Conservation (phyloP, 495 filamentous ascomycete genomes). For the Astrothelium macrocarpum region DNA sequence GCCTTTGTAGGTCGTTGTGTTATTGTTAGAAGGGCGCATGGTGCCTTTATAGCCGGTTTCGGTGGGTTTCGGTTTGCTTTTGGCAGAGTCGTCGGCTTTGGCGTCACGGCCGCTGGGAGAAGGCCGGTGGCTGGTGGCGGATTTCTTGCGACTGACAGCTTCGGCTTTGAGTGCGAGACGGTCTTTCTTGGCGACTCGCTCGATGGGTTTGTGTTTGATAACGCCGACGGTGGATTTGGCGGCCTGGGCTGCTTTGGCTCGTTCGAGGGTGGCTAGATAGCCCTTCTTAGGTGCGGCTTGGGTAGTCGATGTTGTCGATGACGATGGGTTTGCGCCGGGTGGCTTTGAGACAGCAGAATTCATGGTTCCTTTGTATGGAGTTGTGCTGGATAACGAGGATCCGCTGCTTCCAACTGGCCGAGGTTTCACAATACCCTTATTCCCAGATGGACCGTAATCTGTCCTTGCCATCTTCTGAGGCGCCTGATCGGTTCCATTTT, state of each 20-base stretch:
- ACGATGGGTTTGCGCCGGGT: conserved; percentile 20
- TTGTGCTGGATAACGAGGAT: conserved; percentile 29
- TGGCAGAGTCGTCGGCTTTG: background rate
- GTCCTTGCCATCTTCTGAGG: background rate
- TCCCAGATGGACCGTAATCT: background rate
- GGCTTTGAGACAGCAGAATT: conserved; percentile 20
- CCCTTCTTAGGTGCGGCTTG: conserved; percentile 46
- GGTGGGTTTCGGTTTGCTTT: conserved; percentile 17
- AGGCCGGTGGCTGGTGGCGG: conserved; percentile 12
- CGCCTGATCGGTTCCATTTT: background rate
- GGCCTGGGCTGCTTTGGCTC: conserved; percentile 47
- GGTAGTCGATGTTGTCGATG: conserved; percentile 23
- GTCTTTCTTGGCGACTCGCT: conserved; percentile 32
- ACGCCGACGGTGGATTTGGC: conserved; percentile 25
- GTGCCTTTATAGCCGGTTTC: conserved; percentile 51
- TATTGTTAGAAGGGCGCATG: conserved; percentile 30
- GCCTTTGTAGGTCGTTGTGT: conserved; percentile 30
- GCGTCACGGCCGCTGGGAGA: background rate
- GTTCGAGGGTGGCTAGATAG: conserved; percentile 58
- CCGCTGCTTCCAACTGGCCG: conserved; percentile 37
- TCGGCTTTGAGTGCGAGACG: conserved; percentile 19
- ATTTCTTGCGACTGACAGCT: conserved; percentile 16
- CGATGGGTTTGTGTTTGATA: conserved; percentile 39
- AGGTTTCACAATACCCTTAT: conserved; percentile 20
- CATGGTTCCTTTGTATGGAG: conserved; percentile 25